A percentile compares a stretch with the other conserved stretches of the same genome.
Conservation (phyloP, 306 rosid genomes). For the Cicer cuneatum region DNA sequence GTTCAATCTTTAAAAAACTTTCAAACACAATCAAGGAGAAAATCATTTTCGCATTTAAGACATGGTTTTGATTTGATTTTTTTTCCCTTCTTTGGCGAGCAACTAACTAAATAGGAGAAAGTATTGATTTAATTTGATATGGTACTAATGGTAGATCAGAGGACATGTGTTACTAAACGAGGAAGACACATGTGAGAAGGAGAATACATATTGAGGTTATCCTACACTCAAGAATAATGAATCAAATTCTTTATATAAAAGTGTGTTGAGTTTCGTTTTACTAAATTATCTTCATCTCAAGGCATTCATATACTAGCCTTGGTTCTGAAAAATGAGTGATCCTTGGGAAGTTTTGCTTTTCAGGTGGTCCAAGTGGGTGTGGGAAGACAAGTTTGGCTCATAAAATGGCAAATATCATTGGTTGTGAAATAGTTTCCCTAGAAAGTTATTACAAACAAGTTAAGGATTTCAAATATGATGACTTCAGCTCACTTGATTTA, state of each 20-base stretch:
- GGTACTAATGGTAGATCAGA: too few species aligned
- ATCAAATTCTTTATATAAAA: neutral
- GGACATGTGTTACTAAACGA: too few species aligned
- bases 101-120: too few species aligned
- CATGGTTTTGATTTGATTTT: too few species aligned
- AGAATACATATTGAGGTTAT: neutral
- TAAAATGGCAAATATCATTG: conserved; percentile 98
- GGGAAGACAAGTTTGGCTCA: conserved; percentile 99
- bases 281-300: conserved; percentile 30
- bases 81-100: too few species aligned
- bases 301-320: conserved; percentile 21
- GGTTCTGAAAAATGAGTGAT: conserved; percentile 42
- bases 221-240: neutral
- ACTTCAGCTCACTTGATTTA: conserved; percentile 85
- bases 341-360: conserved; percentile 46
- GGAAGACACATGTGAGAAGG: too few species aligned
- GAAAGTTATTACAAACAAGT: conserved; percentile 91
- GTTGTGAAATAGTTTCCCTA: conserved; percentile 93
- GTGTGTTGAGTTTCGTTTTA: conserved; percentile 30
- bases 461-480: conserved; percentile 93
- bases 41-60: conserved; percentile 5
- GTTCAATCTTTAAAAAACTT: conserved; percentile 5
- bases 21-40: neutral
- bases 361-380: conserved; percentile 99
- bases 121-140: too few species aligned